phyloP scores from a whole-genome alignment of 2,329 filamentous ascomycete species.

The Lachnellula subtilissima region DNA sequence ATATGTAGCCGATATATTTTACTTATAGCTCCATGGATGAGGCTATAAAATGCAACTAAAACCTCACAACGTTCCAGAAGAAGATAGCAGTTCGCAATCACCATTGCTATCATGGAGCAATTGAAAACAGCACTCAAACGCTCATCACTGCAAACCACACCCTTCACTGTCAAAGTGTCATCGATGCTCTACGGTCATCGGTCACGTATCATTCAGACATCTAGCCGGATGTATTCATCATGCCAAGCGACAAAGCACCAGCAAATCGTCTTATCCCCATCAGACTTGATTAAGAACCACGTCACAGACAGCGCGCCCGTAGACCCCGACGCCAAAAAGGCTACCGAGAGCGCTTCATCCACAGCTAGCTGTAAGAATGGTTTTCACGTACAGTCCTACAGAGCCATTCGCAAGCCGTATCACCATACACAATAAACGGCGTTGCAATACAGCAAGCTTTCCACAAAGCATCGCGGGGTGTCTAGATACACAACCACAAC shows the following conservation, averaged over 20 bases:
- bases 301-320: constrained; percentile 40
- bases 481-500: constrained; percentile 28
- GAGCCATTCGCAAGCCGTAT: constrained; percentile 39
- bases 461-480: constrained; percentile 40
- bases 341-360: constrained; percentile 42
- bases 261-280: constrained; percentile 38
- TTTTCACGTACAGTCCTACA: constrained; percentile 38
- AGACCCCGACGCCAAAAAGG: constrained; percentile 36
- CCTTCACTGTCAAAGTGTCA: constrained; percentile 44
- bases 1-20: neutral
- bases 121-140: too few relatives aligned
- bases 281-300: constrained; percentile 44
- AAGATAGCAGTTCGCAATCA: neutral
- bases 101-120: neutral
- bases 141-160: constrained; percentile 47
- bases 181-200: constrained; percentile 39
- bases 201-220: constrained; percentile 49
- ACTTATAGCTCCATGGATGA: neutral
- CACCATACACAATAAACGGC: constrained; percentile 39
- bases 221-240: constrained; percentile 46
- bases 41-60: neutral
- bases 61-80: too few relatives aligned
- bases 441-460: constrained; percentile 37
- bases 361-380: constrained; percentile 42
- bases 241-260: constrained; percentile 38